Evolutionary conservation across 202 grass and related monocot genomes (phyloP), one percentile per base, ranked within the genome.

Genomic region (Cymbopogon flexuosus): DNA sequence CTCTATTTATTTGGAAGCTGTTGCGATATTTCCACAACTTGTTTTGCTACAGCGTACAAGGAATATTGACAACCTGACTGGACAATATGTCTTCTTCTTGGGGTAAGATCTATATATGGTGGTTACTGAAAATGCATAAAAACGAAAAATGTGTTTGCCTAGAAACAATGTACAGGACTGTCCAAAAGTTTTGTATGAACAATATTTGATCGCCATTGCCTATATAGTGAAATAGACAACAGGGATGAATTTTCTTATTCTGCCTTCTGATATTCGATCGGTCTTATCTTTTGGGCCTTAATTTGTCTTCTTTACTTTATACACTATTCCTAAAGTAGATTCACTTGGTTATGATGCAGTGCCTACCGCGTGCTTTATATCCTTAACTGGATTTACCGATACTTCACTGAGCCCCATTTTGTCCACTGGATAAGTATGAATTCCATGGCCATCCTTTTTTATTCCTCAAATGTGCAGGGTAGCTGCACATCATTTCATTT

Each of bases 351-450:
- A 34, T 88, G 72, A 60, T 90, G 86, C 83, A 93, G 91, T 54
- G 91, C 80, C 35, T 93, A 93, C 84, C 86, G 91, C n/a, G 68
- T 82, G 56, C 72, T 93, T 46, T 90, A 93, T 77, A 90, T 93
- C 80, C 66, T 93, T 19, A 93, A 93, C 63, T 93, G 91, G 88
- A 88, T 93, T 74, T 93, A 86, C 77, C 68, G 88, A 67, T 93
- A 93, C 86, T 93, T 90, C 88, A 88, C 86, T 0, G 91, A 90
- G 65, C 83, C 77, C 62, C 86, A 93, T 64, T 90, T 86, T 75
- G 88, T 90, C 75, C 91, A 90, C 68, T 93, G 88, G 91, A 93
- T 93, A 88, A 90, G 86, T 93, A 93, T 56, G 83, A 78, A 30
- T 39, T 59, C 64, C 16, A 10, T 2, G 18, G 30, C 57, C 22